These are phyloP conservation scores for Rhizopus microsporus DNA, from an alignment of 371 early-diverging fungal genomes.

Conservation along the genomic window DNA sequence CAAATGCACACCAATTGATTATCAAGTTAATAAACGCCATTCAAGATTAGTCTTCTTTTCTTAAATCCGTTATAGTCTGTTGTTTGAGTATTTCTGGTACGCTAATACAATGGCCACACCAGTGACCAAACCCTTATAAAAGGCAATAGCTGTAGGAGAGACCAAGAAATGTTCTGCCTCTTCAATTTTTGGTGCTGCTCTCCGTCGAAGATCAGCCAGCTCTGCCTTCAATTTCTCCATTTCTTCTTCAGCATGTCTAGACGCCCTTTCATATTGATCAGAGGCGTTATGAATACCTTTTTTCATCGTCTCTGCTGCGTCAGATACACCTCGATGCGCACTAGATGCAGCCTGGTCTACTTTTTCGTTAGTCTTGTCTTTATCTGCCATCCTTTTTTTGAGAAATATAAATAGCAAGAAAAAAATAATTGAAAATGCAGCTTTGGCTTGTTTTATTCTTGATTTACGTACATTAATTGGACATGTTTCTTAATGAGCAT, in stretches of 20 bases:
- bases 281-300: conserved; percentile 6
- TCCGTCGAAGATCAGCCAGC: conserved; percentile 32
- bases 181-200: conserved; percentile 40
- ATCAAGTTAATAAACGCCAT: neutral
- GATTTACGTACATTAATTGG: too few relatives aligned
- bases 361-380: conserved; percentile 15
- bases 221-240: conserved; percentile 39
- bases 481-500: conserved; percentile 25
- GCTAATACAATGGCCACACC: conserved; percentile 23
- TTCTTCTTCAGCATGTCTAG: conserved; percentile 37
- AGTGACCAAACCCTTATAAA: conserved; percentile 38
- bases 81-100: conserved; percentile 15
- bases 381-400: neutral
- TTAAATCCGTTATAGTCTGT: conserved; percentile 3
- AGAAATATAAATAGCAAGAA: neutral
- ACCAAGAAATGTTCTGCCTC: conserved; percentile 42
- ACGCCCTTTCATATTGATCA: conserved; percentile 26
- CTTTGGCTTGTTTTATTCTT: too few relatives aligned
- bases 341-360: neutral
- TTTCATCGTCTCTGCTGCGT: conserved; percentile 8
- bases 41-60: too few relatives aligned
- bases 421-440: neutral
- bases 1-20: neutral
- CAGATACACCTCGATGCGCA: conserved; percentile 2
- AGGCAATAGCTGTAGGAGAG: conserved; percentile 37